Conservation (phyloP, 2,329 filamentous ascomycete species). For the Sporothrix dimorphospora region DNA sequence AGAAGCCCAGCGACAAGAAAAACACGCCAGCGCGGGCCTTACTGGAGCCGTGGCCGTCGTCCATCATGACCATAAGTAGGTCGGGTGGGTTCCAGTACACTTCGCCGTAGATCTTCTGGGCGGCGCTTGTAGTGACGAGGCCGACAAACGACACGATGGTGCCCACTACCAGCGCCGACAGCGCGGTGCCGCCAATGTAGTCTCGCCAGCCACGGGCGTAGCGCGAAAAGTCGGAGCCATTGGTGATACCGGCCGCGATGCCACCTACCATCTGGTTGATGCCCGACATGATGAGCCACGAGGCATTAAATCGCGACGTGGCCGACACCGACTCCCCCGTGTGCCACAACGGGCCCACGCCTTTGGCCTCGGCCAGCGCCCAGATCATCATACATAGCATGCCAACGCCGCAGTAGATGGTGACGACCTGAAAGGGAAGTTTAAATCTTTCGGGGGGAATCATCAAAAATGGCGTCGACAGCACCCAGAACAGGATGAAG, state of each 20-base stretch:
- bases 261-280: conserved; percentile 49
- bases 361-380: conserved; percentile 41
- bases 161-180: conserved; percentile 43
- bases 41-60: conserved; percentile 39
- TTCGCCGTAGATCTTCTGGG: conserved; percentile 40
- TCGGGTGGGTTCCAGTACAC: conserved; percentile 50
- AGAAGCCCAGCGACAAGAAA: conserved; percentile 50
- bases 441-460: conserved; percentile 48
- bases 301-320: conserved; percentile 34
- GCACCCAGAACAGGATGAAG: conserved; percentile 38
- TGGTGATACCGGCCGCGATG: conserved; percentile 50
- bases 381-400: conserved; percentile 44
- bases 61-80: conserved; percentile 45
- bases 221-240: conserved; percentile 50
- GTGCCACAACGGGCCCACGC: conserved; percentile 39
- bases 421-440: conserved; percentile 38
- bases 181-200: conserved; percentile 43
- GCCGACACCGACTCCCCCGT: conserved; percentile 25
- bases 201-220: conserved; percentile 50
- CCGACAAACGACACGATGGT: conserved; percentile 46
- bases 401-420: conserved; percentile 39
- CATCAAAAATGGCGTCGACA: conserved; percentile 46
- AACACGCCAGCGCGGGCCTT: conserved; percentile 48
- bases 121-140: conserved; percentile 41
- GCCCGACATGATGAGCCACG: conserved; percentile 47